These are phyloP conservation scores for Lupinus albus DNA, from an alignment of 306 rosid genomes.

Conservation along the genomic window DNA sequence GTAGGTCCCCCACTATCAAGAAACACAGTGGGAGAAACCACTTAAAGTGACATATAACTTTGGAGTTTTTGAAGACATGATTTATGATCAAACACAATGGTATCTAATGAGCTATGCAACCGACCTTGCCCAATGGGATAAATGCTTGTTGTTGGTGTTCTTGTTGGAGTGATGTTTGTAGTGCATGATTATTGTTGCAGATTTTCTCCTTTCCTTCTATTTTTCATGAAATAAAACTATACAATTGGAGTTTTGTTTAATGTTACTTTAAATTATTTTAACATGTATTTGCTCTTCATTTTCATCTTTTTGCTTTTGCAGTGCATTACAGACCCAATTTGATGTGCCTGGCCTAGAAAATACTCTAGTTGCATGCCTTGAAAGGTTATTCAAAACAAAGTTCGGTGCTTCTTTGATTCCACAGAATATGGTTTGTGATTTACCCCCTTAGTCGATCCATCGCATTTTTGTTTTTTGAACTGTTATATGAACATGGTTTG, in stretches of 20 bases:
- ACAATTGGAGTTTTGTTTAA: constrained; percentile 9
- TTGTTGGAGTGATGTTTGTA: neutral
- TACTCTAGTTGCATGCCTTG: constrained; percentile 68
- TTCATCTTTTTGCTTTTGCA: constrained; percentile 47
- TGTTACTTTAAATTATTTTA: constrained; percentile 3
- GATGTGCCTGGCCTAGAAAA: constrained; percentile 71
- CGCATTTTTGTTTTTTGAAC: neutral
- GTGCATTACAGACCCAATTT: constrained; percentile 74
- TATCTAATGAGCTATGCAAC: neutral
- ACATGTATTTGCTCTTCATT: neutral
- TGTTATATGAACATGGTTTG: constrained; percentile 21
- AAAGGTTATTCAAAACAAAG: constrained; percentile 79
- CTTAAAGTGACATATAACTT: neutral
- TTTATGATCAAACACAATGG: no score
- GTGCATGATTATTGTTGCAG: constrained; percentile 8
- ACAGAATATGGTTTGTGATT: constrained; percentile 65
- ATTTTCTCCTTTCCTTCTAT: neutral
- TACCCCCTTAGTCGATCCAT: constrained; percentile 7
- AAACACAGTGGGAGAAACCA: neutral
- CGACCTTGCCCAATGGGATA: neutral
- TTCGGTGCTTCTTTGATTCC: constrained; percentile 86
- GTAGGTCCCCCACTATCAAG: no score
- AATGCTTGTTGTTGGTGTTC: neutral
- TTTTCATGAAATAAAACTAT: constrained; percentile 5
- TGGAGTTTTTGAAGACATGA: neutral